Evolutionary conservation across 805 yeast genomes (phyloP).

Genomic region (Sungouiella thailandica): DNA sequence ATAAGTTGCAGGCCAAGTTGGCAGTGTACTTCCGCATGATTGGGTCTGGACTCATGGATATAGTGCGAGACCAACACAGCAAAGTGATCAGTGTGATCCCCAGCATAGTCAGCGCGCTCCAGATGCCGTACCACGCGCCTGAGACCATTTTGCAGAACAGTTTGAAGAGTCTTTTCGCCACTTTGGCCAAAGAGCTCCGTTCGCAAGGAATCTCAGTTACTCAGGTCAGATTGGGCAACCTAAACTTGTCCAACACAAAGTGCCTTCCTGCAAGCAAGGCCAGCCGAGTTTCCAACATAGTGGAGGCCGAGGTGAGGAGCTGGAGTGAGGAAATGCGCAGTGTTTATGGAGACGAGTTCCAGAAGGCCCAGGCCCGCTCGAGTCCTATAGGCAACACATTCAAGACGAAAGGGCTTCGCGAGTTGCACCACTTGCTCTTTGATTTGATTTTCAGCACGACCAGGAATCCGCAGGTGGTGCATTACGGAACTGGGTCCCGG

Average conservation of each 20-base stretch:
- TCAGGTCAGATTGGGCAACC: slow-evolving; percentile 38
- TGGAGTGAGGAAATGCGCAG: slow-evolving; percentile 34
- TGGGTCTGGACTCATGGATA: slow-evolving; percentile 49
- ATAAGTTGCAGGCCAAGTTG: slow-evolving; percentile 41
- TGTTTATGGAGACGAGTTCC: slow-evolving; percentile 29
- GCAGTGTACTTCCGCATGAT: slow-evolving; percentile 47
- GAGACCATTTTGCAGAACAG: slow-evolving; percentile 52
- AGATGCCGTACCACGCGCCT: slow-evolving; percentile 59
- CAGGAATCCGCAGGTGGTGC: slow-evolving; percentile 26
- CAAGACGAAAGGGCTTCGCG: slow-evolving; percentile 20
- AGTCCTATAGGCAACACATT: slow-evolving; percentile 29
- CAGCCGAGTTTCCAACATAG: slow-evolving; percentile 21
- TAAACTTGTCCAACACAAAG: slow-evolving; percentile 24
- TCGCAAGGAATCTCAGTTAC: slow-evolving; percentile 34
- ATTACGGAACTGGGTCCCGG: slow-evolving; percentile 41
- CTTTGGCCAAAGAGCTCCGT: slow-evolving; percentile 30
- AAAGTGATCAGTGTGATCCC: slow-evolving; percentile 52
- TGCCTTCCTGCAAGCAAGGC: slow-evolving; percentile 13
- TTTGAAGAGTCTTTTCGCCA: slow-evolving; percentile 31
- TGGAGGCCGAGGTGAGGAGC: slow-evolving; percentile 33
- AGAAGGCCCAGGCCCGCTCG: slow-evolving; percentile 25
- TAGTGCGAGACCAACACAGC: slow-evolving; percentile 44
- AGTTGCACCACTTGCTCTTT: slow-evolving; percentile 35
- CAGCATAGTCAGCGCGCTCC: slow-evolving; percentile 47
- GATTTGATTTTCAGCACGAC: slow-evolving; percentile 28